Evolutionary conservation across 352 stramenopile species (phyloP).

Genomic region (Globisporangium acanthophoron): DNA sequence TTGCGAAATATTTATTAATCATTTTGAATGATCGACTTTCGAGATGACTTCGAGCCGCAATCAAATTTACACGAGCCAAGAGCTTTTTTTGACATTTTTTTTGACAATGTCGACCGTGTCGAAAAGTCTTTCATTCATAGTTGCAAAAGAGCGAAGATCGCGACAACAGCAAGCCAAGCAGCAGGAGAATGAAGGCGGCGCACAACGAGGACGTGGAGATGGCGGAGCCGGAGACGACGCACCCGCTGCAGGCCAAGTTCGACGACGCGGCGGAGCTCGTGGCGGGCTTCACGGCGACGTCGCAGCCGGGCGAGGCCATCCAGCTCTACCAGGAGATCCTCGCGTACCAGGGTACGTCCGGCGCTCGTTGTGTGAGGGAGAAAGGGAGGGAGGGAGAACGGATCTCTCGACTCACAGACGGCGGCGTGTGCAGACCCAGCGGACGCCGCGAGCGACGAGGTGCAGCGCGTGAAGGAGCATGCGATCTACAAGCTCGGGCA

Average conservation of each 20-base stretch:
- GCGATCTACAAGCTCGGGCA: slow-evolving; percentile 94
- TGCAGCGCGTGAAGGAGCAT: slow-evolving; percentile 93
- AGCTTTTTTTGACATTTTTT: too few species aligned
- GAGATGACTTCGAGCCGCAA: too few species aligned
- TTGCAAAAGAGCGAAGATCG: too few species aligned
- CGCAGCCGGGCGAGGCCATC: slow-evolving; percentile 47
- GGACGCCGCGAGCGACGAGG: slow-evolving; percentile 58
- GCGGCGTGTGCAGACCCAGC: slow-evolving; percentile 27
- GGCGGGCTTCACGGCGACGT: slow-evolving; percentile 22
- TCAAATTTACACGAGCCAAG: too few species aligned
- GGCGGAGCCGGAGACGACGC: slow-evolving; percentile 52
- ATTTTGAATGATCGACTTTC: too few species aligned
- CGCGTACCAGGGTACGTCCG: slow-evolving; percentile 34
- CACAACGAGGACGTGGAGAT: slow-evolving; percentile 65
- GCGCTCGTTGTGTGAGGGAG: neutral
- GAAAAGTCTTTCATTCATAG: neutral
- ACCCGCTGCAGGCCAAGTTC: slow-evolving; percentile 71
- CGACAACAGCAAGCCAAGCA: neutral
- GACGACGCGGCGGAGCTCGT: slow-evolving; percentile 65
- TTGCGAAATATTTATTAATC: too few species aligned
- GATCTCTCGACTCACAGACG: too few species aligned
- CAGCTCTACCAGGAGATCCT: slow-evolving; percentile 67
- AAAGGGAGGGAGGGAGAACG: neutral
- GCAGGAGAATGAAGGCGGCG: slow-evolving; percentile 8
- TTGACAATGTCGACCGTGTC: neutral